Percentiles rank a stretch among this genome's conserved stretches.
Conservation (phyloP, 768 basidiomycete genomes). For the Coprinellus micaceus region DNA sequence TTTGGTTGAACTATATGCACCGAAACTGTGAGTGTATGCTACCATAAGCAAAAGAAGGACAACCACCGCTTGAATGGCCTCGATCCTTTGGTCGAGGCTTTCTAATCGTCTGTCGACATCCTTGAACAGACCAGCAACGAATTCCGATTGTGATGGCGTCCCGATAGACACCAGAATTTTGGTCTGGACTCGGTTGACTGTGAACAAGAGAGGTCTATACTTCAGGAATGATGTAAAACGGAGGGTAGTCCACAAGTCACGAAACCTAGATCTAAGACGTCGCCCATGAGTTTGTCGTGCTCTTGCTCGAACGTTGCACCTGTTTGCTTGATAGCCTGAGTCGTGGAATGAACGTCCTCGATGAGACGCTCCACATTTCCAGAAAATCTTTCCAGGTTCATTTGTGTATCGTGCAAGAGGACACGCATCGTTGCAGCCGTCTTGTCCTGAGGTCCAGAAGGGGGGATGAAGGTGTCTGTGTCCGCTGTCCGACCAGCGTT, state of each 20-base stretch:
- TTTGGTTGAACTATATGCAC: slow-evolving; percentile 37
- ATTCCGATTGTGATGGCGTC: slow-evolving; percentile 45
- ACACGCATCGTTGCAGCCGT: slow-evolving; percentile 68
- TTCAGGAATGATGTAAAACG: slow-evolving; percentile 1
- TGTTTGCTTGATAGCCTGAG: slow-evolving; percentile 48
- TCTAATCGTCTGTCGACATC: slow-evolving; percentile 41
- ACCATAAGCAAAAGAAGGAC: not conserved
- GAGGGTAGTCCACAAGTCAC: slow-evolving; percentile 20
- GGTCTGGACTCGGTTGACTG: slow-evolving; percentile 63
- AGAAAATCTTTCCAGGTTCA: slow-evolving; percentile 65
- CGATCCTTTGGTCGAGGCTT: slow-evolving; percentile 50
- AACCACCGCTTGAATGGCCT: slow-evolving; percentile 49
- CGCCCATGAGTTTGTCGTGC: slow-evolving; percentile 51
- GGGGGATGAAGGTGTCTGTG: slow-evolving; percentile 23
- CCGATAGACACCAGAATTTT: slow-evolving; percentile 59
- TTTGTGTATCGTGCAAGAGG: slow-evolving; percentile 70
- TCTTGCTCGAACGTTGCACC: slow-evolving; percentile 58
- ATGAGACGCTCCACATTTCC: slow-evolving; percentile 51
- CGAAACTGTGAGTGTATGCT: not conserved
- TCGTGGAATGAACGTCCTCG: slow-evolving; percentile 46
- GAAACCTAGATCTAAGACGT: slow-evolving; percentile 53
- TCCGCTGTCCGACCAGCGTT: slow-evolving; percentile 21
- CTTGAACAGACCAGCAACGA: slow-evolving; percentile 38
- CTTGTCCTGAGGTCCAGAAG: slow-evolving; percentile 56
- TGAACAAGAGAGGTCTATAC: not conserved